Conservation (phyloP, 495 filamentous ascomycete genomes). For the Aspergillus wentii region DNA sequence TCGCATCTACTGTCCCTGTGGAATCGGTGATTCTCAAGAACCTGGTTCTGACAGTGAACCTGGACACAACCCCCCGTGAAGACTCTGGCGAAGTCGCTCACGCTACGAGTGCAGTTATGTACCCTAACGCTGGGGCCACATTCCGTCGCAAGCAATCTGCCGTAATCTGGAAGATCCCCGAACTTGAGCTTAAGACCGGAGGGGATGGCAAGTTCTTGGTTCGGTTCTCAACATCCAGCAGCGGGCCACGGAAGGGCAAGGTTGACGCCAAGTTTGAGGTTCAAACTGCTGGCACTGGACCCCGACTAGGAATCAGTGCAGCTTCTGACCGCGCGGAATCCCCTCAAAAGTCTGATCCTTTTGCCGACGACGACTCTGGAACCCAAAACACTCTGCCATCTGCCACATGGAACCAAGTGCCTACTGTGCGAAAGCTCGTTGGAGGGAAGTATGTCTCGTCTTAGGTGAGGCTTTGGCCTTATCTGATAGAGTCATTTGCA, state of each 20-base stretch:
- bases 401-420: slow-evolving; percentile 67
- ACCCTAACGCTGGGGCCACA: slow-evolving; percentile 46
- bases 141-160: slow-evolving; percentile 86
- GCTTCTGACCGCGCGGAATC: slow-evolving; percentile 19
- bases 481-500: too few species aligned
- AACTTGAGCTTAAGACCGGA: slow-evolving; percentile 55
- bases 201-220: slow-evolving; percentile 68
- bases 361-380: slow-evolving; percentile 55
- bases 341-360: slow-evolving; percentile 54
- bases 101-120: slow-evolving; percentile 41
- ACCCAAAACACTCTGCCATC: slow-evolving; percentile 26
- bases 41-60: slow-evolving; percentile 70
- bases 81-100: slow-evolving; percentile 35
- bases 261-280: slow-evolving; percentile 84
- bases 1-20: slow-evolving; percentile 32
- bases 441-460: slow-evolving; percentile 68
- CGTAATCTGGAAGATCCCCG: slow-evolving; percentile 85
- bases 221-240: slow-evolving; percentile 71
- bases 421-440: slow-evolving; percentile 64
- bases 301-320: slow-evolving; percentile 58
- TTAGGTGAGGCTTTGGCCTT: too few species aligned
- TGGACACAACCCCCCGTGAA: slow-evolving; percentile 54
- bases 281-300: slow-evolving; percentile 45
- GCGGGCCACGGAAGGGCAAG: slow-evolving; percentile 66
- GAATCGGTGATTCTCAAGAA: slow-evolving; percentile 66